phyloP scores from a whole-genome alignment of 345 rosid genomes.

The Citrus unshiu region DNA sequence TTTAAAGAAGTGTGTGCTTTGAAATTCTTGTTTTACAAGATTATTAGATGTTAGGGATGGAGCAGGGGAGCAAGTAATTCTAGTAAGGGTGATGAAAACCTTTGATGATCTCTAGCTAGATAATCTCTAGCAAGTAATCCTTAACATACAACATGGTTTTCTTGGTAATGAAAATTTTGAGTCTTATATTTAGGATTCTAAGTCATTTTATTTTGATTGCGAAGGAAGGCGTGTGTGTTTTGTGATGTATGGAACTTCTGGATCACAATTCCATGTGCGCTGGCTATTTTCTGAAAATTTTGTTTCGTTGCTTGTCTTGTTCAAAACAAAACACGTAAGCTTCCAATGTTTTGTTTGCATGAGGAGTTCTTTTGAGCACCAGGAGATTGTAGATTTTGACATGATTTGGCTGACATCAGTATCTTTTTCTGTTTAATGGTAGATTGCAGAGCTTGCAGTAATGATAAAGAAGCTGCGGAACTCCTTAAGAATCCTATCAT shows the following conservation, averaged over 20 bases:
- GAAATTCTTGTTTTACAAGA: not conserved
- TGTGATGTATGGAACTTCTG: not conserved
- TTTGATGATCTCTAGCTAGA: no score
- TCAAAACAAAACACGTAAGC: not conserved
- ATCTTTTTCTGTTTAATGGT: not conserved
- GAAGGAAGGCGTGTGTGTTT: not conserved
- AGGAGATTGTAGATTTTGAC: not conserved
- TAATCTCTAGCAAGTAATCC: no score
- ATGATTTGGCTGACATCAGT: not conserved
- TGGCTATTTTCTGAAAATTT: not conserved
- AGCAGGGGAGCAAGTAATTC: not conserved
- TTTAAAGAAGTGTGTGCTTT: not conserved
- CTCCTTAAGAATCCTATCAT: not conserved
- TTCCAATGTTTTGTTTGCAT: not conserved
- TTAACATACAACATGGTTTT: no score
- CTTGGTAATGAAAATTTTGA: not conserved
- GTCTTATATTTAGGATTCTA: not conserved
- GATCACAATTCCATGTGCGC: not conserved
- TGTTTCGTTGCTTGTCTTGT: no score
- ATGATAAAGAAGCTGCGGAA: constrained; percentile 14
- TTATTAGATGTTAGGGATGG: not conserved
- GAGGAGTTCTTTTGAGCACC: not conserved
- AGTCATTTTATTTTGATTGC: not conserved
- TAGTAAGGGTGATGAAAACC: not conserved
- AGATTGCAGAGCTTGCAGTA: constrained; percentile 17